Evolutionary conservation across 2,329 filamentous ascomycete genomes (phyloP).

Genomic region (Trichoderma sp.): DNA sequence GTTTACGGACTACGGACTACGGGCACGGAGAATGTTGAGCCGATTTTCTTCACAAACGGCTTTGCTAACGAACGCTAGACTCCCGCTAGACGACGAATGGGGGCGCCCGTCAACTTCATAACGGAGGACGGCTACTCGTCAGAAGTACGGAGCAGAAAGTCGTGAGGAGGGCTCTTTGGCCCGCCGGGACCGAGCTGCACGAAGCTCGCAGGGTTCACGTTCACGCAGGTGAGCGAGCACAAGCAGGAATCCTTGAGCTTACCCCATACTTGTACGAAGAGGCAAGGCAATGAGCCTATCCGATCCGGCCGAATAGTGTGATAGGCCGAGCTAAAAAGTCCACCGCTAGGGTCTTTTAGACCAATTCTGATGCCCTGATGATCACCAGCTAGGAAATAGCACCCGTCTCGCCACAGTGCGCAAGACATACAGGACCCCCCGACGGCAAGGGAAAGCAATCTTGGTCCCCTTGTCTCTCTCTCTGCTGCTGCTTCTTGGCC

Average conservation of each 20-base stretch:
- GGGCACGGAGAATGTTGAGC: constrained; percentile 1
- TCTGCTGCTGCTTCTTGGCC: background rate
- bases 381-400: constrained; percentile 20
- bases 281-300: constrained; percentile 2
- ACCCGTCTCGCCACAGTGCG: constrained; percentile 18
- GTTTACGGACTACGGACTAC: background rate
- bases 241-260: constrained; percentile 13
- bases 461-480: background rate
- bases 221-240: background rate
- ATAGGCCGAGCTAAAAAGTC: background rate
- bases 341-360: constrained; percentile 9
- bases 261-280: background rate
- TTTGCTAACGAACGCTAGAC: background rate
- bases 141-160: background rate
- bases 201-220: background rate
- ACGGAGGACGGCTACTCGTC: background rate
- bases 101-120: background rate
- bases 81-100: background rate
- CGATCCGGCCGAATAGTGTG: constrained; percentile 19
- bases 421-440: background rate
- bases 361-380: constrained; percentile 16
- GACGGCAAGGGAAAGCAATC: background rate
- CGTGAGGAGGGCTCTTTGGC: background rate
- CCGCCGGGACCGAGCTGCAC: background rate
- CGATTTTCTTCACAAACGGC: constrained; percentile 5